These are phyloP conservation scores for Crithidia expoeki DNA, from an alignment of 208 protist species.

Conservation along the genomic window DNA sequence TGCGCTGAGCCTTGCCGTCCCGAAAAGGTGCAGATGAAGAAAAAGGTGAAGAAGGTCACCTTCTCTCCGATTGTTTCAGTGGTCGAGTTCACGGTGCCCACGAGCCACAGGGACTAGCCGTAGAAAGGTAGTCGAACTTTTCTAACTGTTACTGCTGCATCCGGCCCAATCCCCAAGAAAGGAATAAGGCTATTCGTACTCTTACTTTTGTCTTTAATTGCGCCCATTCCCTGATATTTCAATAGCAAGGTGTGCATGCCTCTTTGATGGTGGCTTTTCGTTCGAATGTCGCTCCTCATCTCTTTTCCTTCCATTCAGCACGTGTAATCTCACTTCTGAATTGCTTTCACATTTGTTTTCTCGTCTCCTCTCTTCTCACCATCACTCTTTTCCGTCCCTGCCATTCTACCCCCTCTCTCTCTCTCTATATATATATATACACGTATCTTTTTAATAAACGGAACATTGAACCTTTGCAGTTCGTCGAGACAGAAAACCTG, in stretches of 20 bases:
- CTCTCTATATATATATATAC: too few relatives aligned
- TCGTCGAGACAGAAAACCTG: conserved; percentile 34
- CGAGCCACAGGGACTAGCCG: conserved; percentile 7
- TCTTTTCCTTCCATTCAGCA: too few relatives aligned
- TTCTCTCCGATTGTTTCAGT: conserved; percentile 33
- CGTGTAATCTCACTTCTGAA: too few relatives aligned
- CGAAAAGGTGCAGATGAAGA: conserved; percentile 19
- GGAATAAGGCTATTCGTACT: background rate
- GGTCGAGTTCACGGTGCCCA: conserved; percentile 25
- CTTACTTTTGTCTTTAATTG: conserved; percentile 9
- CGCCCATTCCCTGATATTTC: too few relatives aligned
- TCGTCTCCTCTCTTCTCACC: too few relatives aligned
- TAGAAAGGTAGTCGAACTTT: background rate
- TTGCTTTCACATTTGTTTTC: background rate
- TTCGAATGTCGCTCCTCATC: background rate
- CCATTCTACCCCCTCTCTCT: background rate
- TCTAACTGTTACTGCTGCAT: background rate
- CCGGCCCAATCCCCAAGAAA: background rate
- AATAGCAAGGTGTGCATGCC: too few relatives aligned
- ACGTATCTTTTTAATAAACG: too few relatives aligned
- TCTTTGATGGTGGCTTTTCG: too few relatives aligned
- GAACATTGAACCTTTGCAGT: too few relatives aligned
- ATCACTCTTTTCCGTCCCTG: too few relatives aligned
- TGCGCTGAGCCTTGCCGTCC: conserved; percentile 32
- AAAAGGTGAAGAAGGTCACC: conserved; percentile 26